Evolutionary conservation across 2,329 filamentous ascomycete genomes (phyloP), one percentile per base, ranked within the genome.

Genomic region (Trichoderma semiorbis): DNA sequence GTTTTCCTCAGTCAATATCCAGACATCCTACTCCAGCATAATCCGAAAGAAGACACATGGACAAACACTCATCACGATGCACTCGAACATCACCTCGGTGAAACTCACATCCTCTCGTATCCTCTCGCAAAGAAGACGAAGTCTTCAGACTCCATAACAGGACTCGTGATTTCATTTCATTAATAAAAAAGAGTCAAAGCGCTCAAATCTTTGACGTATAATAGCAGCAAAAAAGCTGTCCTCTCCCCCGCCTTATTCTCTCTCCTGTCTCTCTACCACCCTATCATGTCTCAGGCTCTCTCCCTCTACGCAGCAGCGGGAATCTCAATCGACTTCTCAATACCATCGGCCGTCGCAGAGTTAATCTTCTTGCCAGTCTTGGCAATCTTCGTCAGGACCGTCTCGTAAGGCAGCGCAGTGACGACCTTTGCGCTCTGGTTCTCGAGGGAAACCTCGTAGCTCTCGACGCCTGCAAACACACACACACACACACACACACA

Each of bases 331-430:
- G 86, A 86, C 80, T 84, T 83, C 71, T 80, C 79, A 72, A 88
- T 85, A 69, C 92, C 92, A 79, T 95, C 92, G 28, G 87, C 91
- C 85, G 90, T 89, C 76, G 88, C 92, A 32, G 87, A 90, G 83
- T 92, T 97, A 80, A 98, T 91, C 79, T 92, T 92, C 89, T 98
- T 98, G 79, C 95, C 95, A 14, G 95, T 97, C 90, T 97, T 97
- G 87, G 92, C 91, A 82, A 98, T 97, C 81, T 93, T 97, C 80
- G 88, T 87, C 73, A 97, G 89, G 72, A 97, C 93, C 63, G 90
- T 93, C 75, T 93, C 90, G 85, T 95, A 97, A 72, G 88, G 85
- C 74, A 97, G 87, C 70, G 83, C 85, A 74, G 94, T 90, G 76
- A 92, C 85, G 76, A 98, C 89, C 75, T 90, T 90, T 75, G 94